phyloP scores from a whole-genome alignment of 139 green algal species.

The Chlamydomonas asymmetrica region DNA sequence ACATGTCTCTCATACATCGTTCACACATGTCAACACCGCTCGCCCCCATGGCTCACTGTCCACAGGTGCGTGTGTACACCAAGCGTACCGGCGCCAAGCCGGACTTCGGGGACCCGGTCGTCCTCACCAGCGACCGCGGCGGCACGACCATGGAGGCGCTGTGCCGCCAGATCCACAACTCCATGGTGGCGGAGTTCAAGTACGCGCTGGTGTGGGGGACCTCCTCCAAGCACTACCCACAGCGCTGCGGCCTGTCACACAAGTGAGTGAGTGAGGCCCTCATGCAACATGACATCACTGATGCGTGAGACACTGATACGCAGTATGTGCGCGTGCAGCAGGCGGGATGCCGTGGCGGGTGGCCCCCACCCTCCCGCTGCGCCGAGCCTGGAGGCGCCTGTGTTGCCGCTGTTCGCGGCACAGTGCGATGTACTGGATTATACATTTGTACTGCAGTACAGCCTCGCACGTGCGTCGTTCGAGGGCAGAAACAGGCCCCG shows the following conservation, averaged over 20 bases:
- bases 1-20: too few relatives aligned
- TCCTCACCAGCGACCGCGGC: slow-evolving; percentile 85
- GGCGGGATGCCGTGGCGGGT: too few relatives aligned
- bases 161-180: slow-evolving; percentile 85
- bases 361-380: not conserved
- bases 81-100: slow-evolving; percentile 93
- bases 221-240: slow-evolving; percentile 93
- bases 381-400: too few relatives aligned
- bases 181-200: slow-evolving; percentile 82
- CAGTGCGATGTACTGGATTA: too few relatives aligned
- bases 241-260: slow-evolving; percentile 66
- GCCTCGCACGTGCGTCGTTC: too few relatives aligned
- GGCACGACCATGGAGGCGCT: slow-evolving; percentile 86
- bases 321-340: too few relatives aligned
- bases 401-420: too few relatives aligned
- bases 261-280: not conserved
- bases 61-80: slow-evolving; percentile 94
- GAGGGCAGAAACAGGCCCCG: too few relatives aligned
- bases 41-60: too few relatives aligned
- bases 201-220: slow-evolving; percentile 96
- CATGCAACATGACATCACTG: not conserved
- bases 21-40: too few relatives aligned
- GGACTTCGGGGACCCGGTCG: slow-evolving; percentile 94
- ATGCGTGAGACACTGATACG: not conserved
- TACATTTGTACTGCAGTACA: too few relatives aligned